These are phyloP conservation scores for Trichomonas vaginalis DNA, from an alignment of 208 protist species.

Conservation along the genomic window DNA sequence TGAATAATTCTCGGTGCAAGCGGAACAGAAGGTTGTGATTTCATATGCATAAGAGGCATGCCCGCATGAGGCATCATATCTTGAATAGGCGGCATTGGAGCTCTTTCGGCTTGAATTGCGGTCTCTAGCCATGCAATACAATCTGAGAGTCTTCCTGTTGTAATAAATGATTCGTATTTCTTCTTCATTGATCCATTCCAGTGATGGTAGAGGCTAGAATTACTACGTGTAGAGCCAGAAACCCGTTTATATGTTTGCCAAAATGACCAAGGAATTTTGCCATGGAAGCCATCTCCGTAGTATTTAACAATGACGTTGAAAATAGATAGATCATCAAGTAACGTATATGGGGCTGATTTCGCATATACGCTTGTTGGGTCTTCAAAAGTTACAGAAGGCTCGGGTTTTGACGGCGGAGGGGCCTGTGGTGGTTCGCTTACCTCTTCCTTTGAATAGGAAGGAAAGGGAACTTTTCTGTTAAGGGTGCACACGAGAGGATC, in stretches of 20 bases:
- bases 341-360: not conserved
- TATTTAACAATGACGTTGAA: not conserved
- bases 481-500: too few relatives aligned
- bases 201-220: constrained; percentile 8
- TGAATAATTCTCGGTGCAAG: not conserved
- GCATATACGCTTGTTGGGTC: not conserved
- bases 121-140: constrained; percentile 3
- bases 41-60: not conserved
- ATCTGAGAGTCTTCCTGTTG: not conserved
- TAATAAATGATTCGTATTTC: constrained; percentile 6
- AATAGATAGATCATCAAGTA: not conserved
- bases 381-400: not conserved
- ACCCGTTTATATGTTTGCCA: not conserved
- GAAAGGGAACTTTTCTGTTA: not conserved
- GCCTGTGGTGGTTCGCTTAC: not conserved
- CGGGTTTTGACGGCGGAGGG: not conserved
- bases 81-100: not conserved
- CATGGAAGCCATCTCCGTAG: not conserved
- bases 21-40: not conserved
- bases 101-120: not conserved
- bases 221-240: not conserved
- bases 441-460: not conserved
- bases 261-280: constrained; percentile 4
- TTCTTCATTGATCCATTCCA: constrained; percentile 12
- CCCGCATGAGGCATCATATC: not conserved